Conservation (phyloP, 2,329 filamentous ascomycete species). For the Didymella lethalis region DNA sequence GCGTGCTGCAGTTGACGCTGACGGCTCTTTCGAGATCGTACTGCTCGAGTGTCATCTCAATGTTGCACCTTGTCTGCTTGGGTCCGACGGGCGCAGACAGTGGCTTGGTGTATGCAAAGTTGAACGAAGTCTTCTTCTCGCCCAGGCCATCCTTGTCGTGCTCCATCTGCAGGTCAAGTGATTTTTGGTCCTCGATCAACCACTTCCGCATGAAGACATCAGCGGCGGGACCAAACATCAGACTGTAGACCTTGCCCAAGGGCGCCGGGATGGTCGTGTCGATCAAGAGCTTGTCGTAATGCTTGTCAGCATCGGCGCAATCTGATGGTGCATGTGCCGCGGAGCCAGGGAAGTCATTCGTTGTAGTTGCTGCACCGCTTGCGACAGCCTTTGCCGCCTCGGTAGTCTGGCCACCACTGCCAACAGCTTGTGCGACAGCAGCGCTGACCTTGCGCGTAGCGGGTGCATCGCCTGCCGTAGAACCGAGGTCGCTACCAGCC, state of each 20-base stretch:
- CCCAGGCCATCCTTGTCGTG: conserved; percentile 80
- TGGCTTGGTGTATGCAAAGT: conserved; percentile 91
- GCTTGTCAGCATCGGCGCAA: conserved; percentile 77
- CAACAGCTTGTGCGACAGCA: conserved; percentile 50
- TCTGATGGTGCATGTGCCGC: conserved; percentile 81
- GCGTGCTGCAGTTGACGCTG: conserved; percentile 80
- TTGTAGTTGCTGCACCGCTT: conserved; percentile 52
- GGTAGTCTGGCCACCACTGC: conserved; percentile 41
- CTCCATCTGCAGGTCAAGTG: conserved; percentile 83
- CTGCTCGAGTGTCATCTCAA: conserved; percentile 81
- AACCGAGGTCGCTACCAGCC: conserved; percentile 60
- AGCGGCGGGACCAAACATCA: conserved; percentile 85
- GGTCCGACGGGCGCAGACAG: conserved; percentile 84
- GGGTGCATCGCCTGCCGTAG: conserved; percentile 61
- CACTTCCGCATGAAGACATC: conserved; percentile 85
- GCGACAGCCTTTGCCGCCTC: conserved; percentile 53
- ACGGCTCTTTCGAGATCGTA: conserved; percentile 88
- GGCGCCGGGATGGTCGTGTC: conserved; percentile 89
- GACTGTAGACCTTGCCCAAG: conserved; percentile 86
- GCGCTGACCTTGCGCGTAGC: conserved; percentile 73
- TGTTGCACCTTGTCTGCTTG: conserved; percentile 92
- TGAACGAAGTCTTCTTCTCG: conserved; percentile 76
- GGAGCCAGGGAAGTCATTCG: conserved; percentile 83
- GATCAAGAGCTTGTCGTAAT: conserved; percentile 84
- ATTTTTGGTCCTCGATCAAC: conserved; percentile 87